Conservation (phyloP, 306 rosid genomes). For the Ormosia semicastrata region DNA sequence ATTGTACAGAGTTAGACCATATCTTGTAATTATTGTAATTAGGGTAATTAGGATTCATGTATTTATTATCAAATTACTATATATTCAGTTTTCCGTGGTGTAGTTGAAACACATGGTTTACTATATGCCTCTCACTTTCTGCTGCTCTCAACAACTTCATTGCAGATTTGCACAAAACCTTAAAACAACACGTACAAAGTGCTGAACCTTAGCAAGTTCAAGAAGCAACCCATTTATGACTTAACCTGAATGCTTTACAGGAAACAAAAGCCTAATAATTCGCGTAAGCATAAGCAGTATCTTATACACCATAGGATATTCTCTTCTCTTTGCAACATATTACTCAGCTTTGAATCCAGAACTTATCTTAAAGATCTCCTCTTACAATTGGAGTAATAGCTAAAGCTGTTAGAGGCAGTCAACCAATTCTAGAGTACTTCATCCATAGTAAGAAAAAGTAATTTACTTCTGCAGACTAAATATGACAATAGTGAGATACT, state of each 20-base stretch:
- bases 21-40: too few species aligned
- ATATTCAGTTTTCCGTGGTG: too few species aligned
- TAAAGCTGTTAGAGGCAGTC: not conserved
- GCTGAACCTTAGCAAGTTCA: not conserved
- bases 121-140: too few species aligned
- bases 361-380: not conserved
- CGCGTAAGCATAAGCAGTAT: not conserved
- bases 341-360: not conserved
- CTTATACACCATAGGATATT: not conserved
- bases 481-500: not conserved
- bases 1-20: too few species aligned
- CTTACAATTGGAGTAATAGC: not conserved
- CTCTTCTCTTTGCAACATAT: constrained; percentile 4
- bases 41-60: too few species aligned
- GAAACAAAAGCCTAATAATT: not conserved
- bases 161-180: not conserved
- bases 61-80: too few species aligned
- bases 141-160: not conserved
- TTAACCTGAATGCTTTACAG: not conserved
- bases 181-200: not conserved
- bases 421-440: not conserved
- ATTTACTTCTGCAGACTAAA: not conserved
- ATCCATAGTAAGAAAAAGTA: constrained; percentile 1
- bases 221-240: not conserved
- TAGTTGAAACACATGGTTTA: too few species aligned